Evolutionary conservation across 441 rosid species (phyloP).

Genomic region (Flueggea neowawraea): DNA sequence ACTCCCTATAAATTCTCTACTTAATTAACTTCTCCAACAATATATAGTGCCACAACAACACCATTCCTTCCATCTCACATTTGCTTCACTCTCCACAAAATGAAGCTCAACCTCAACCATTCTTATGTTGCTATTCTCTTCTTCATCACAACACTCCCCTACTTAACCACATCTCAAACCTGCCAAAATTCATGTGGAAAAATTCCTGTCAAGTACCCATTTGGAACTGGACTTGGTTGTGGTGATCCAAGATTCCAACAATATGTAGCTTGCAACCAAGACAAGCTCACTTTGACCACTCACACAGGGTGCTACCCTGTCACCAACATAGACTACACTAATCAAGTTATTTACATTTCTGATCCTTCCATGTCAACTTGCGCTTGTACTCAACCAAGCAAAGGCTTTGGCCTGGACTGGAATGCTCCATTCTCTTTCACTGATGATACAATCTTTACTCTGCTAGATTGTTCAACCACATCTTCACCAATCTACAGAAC

Average conservation of each 20-base stretch:
- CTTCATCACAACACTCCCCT: constrained; percentile 30
- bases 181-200: constrained; percentile 72
- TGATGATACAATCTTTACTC: constrained; percentile 70
- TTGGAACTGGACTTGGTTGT: constrained; percentile 75
- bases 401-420: constrained; percentile 86
- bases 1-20: too few species aligned
- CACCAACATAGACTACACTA: constrained; percentile 61
- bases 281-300: constrained; percentile 57
- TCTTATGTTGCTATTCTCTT: constrained; percentile 12
- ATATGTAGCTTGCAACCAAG: constrained; percentile 48
- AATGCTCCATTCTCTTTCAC: constrained; percentile 86
- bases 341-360: constrained; percentile 54
- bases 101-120: constrained; percentile 26
- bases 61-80: constrained; percentile 5
- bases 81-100: constrained; percentile 1
- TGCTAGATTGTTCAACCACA: constrained; percentile 66
- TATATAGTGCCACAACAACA: neutral
- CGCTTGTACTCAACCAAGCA: constrained; percentile 70
- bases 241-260: constrained; percentile 83
- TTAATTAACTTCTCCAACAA: neutral
- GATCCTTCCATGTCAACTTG: constrained; percentile 95
- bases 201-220: constrained; percentile 65
- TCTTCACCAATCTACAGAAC: constrained; percentile 44
- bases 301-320: constrained; percentile 81
- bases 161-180: constrained; percentile 45